Conservation (phyloP, 805 yeast genomes). For the Metschnikowia lochheadii region DNA sequence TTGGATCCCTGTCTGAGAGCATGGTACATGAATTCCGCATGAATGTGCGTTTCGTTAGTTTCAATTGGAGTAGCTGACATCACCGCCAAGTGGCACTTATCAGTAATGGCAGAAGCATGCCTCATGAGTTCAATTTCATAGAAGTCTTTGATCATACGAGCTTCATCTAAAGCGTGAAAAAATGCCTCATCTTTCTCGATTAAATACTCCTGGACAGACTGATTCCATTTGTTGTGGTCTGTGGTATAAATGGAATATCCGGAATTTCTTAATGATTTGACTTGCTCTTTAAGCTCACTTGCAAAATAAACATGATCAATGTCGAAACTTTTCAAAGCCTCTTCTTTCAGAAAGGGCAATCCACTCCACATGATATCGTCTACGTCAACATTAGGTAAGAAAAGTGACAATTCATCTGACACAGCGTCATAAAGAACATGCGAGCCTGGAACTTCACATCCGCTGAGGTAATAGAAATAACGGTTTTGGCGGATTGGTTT, state of each 20-base stretch:
- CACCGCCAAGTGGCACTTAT: conserved; percentile 83
- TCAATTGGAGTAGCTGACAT: conserved; percentile 92
- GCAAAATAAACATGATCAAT: conserved; percentile 77
- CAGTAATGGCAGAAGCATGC: conserved; percentile 81
- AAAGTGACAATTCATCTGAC: conserved; percentile 59
- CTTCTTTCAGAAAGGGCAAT: conserved; percentile 62
- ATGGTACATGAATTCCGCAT: conserved; percentile 93
- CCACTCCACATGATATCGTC: conserved; percentile 99
- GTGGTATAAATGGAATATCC: conserved; percentile 45
- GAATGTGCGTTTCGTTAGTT: conserved; percentile 82
- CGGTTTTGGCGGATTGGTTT: conserved; percentile 84
- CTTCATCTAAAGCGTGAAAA: conserved; percentile 75
- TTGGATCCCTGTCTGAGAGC: conserved; percentile 92
- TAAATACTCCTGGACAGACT: conserved; percentile 33
- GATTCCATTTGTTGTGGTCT: conserved; percentile 48
- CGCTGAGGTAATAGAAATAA: conserved; percentile 83
- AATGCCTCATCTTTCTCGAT: conserved; percentile 45
- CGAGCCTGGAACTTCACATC: conserved; percentile 76
- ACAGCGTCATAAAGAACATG: conserved; percentile 56
- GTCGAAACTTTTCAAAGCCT: conserved; percentile 64
- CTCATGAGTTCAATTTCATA: conserved; percentile 74
- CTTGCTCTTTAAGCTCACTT: conserved; percentile 40
- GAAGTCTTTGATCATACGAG: conserved; percentile 79
- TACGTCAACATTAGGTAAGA: conserved; percentile 75
- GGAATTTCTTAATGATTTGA: conserved; percentile 26